Base-by-base conservation (phyloP, 75 land plant genomes). In the Pinus tabuliformis region DNA sequence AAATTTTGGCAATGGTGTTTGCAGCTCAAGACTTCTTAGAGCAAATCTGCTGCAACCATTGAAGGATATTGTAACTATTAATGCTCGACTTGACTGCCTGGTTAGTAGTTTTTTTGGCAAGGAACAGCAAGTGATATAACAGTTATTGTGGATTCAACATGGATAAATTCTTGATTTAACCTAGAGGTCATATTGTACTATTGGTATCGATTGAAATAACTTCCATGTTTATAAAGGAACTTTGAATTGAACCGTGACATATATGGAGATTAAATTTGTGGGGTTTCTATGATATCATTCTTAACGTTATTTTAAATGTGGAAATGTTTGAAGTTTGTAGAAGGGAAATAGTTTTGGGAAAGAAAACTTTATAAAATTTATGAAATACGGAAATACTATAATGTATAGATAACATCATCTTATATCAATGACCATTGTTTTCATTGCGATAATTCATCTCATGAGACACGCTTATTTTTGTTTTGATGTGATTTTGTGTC, bases 41-140 rank as follows among this genome's bases (percentile, higher is more conserved):
- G 99, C 99, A 45, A 97, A 97, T 79, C 89, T 97, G 28, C 81
- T 97, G 74, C 99, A 97, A 81, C 99, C 99, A 22, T 70, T 97
- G 72, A 97, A 95, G 80, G 99, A 97, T 86, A 89, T 86, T 56
- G 88, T 86, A 57, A 97, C 99, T 20, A 91, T 97, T 76, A 92
- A 88, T 85, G 92, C 93, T 59, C 99, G 99, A 37, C 89, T 97
- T 42, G 98, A 97, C 83, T 92, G 95, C 76, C 78, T 97, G 91
- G 99, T 92, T 36, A 81, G 86, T 70, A 8, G 65, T 24, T 56
- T 56, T 37, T 8, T 39, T 58, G 75, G 22, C 65, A 62, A 59
- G 61, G 20, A 54, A 60, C 20, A 66, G n/a, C 30, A 7, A 11
- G 75, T 20, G 24, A 68, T 18, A 68, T 6, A 39, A 68, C 26